These are phyloP conservation scores for Oryza australiensis DNA, from an alignment of 176 grass and related monocot species.

Conservation along the genomic window DNA sequence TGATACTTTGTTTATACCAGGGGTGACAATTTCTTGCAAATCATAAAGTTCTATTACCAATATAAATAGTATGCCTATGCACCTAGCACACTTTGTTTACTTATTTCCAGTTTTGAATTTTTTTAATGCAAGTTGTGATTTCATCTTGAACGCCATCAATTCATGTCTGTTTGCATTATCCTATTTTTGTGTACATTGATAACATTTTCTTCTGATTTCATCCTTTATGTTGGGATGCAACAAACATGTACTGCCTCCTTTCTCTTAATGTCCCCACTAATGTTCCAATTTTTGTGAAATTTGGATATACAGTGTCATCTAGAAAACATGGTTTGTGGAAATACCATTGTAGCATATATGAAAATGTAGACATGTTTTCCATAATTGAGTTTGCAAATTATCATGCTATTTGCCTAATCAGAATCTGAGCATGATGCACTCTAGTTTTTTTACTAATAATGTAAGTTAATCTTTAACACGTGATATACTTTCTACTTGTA, in stretches of 20 bases:
- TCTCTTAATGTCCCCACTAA: neutral
- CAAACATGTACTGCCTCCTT: neutral
- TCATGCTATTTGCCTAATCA: neutral
- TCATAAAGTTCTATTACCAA: neutral
- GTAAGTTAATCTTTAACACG: neutral
- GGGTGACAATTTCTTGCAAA: neutral
- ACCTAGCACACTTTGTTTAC: neutral
- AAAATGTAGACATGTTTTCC: neutral
- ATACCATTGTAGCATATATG: neutral
- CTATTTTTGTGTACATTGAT: neutral
- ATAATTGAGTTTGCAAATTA: neutral
- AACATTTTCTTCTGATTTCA: neutral
- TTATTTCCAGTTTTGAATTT: neutral
- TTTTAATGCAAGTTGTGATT: neutral
- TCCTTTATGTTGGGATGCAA: neutral
- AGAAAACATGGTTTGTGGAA: neutral
- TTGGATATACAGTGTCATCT: neutral
- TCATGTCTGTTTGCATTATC: neutral
- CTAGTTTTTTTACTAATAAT: neutral
- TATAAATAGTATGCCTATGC: neutral
- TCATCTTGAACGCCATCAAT: neutral
- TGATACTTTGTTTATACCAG: constrained; percentile 15
- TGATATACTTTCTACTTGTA: constrained; percentile 1
- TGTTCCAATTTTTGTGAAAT: neutral
- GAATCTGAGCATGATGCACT: neutral